Evolutionary conservation across 2,329 filamentous ascomycete genomes (phyloP), one percentile per base, ranked within the genome.

Genomic region (Trichoderma sp.): DNA sequence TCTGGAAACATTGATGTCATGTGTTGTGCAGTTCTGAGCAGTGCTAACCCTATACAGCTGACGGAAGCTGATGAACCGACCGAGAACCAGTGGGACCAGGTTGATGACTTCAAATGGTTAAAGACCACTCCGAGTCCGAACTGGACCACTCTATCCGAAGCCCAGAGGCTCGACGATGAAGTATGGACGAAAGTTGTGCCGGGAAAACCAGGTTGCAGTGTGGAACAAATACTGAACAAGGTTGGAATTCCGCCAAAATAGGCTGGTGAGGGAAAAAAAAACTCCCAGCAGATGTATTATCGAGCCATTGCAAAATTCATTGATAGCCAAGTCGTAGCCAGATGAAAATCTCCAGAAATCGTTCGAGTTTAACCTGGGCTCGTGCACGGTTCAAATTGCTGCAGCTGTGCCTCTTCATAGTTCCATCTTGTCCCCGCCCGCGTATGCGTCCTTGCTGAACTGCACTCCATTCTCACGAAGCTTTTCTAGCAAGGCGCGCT

Each of bases 81-180:
- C 4, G 80, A 81, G 69, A 95, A 97, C 77, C 87, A 91, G 75
- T 99, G 93, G 93, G 87, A 94, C 74, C 89, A 96, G 75, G 92
- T 98, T 19, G 93, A 98, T 78, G 96, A 99, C 79, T 99, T 99
- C 84, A 97, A 97, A 81, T 98, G 96, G 96, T 86, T 97, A 72
- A 96, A 94, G 79, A 85, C 87, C 19, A 93, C 92, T 69, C 88
- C 88, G 35, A 97, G 93, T 76, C 96, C 96, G 2, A 94, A 99
- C 77, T 99, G 95, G 93, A 87, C 84, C 40, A 80, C 93, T 2
- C 74, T 98, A 27, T 83, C 87, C 1, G 85, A 88, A 64, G 83
- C 83, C 1, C 82, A 90, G 67, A 85, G 86, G 29, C 80, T 95
- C 14, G 73, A 81, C 0, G 87, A 90, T 1, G 82, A 86, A 2